Base-by-base conservation (phyloP, 768 basidiomycete species). In the Rhodotorula taiwanensis region DNA sequence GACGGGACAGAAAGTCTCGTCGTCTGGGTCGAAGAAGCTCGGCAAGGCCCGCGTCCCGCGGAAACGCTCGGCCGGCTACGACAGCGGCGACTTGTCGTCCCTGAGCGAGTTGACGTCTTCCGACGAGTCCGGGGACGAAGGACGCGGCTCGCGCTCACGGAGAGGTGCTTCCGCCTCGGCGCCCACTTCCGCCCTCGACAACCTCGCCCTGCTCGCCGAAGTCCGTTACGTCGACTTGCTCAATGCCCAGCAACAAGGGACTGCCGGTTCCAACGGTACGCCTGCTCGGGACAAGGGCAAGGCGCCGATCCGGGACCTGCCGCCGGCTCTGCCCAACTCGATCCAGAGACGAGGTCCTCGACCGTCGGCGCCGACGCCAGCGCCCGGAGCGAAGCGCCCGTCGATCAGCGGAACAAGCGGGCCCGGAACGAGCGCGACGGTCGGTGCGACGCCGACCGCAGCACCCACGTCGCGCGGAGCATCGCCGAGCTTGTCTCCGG, bases 161-260 rank as follows among this genome's bases (percentile, higher is more conserved):
- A 48, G 28, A 27, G 36, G 13, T 25, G 14, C 36, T 1, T 5
- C 56, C 11, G 13, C 62, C 6, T 21, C 52, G 18, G 44, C 4
- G 36, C 36, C 36, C 10, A 9, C 36, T 16, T 39, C 36, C 41
- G 41, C 50, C 10, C 64, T 61, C 64, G 55, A 66, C 51, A 60
- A 44, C 44, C 53, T 61, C 30, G 62, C 59, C 2, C 59, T 69
- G 31, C 55, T 58, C 62, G 66, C 60, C 41, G 51, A 64, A 23
- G 55, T 54, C 14, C 67, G 59, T 23, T 65, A 65, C 50, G 48
- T 65, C 54, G 64, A 58, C 39, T 30, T 31, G 15, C 48, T 54
- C 48, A 10, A 16, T 5, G 14, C 20, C 15, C 51, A 52, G 34
- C 51, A 52, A 33, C 33, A 31, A 11, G 13, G 16, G 18, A n/a